phyloP scores from a whole-genome alignment of 1,284 basidiomycete genomes.

The Rugosomyces carneus region DNA sequence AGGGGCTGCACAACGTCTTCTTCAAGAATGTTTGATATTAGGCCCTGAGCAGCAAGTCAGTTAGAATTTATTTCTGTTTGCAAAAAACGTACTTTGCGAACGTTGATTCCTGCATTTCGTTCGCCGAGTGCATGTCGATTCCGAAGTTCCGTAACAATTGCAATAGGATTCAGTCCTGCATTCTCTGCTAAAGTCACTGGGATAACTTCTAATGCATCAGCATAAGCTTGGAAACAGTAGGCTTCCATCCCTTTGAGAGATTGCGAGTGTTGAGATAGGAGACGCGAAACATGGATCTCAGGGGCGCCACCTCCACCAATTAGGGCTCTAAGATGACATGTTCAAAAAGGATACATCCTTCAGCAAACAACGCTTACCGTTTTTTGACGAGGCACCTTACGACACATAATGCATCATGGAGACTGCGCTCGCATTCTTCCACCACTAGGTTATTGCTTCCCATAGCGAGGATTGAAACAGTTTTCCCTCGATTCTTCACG shows the following conservation, averaged over 20 bases:
- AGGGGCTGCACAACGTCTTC: conserved; percentile 98
- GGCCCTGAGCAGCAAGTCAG: conserved; percentile 51
- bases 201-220: conserved; percentile 97
- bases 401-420: conserved; percentile 98
- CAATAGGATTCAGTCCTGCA: conserved; percentile 96
- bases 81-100: conserved; percentile 69
- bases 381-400: conserved; percentile 99
- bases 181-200: conserved; percentile 98
- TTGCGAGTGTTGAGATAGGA: conserved; percentile 88
- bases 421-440: conserved; percentile 94
- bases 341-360: neutral
- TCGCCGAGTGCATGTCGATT: conserved; percentile 97
- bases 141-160: conserved; percentile 96
- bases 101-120: conserved; percentile 95
- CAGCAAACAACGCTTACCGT: conserved; percentile 43
- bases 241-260: conserved; percentile 98
- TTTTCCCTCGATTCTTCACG: conserved; percentile 92
- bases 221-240: conserved; percentile 98
- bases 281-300: conserved; percentile 96
- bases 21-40: conserved; percentile 94
- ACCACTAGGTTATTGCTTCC: conserved; percentile 92
- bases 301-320: conserved; percentile 98
- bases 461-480: conserved; percentile 93
- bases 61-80: neutral
- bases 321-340: conserved; percentile 62